Conservation (phyloP, 2,329 filamentous ascomycete genomes). For the Verticillium klebahnii region DNA sequence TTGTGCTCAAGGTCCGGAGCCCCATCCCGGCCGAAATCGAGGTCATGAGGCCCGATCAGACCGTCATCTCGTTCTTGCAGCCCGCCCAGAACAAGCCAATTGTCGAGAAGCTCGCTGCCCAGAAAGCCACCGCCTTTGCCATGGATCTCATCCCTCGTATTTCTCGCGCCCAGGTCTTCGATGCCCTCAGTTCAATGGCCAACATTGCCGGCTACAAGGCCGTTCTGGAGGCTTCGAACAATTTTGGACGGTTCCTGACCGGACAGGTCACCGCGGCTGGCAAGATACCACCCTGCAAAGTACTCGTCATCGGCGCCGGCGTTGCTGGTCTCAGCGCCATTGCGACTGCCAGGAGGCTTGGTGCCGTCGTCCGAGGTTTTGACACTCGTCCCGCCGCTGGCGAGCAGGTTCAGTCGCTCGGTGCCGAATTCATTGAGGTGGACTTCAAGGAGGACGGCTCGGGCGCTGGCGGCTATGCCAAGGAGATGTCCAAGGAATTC, state of each 20-base stretch:
- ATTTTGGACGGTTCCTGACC: constrained; percentile 82
- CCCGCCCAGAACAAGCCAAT: constrained; percentile 74
- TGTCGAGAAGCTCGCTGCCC: constrained; percentile 66
- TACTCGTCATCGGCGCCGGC: constrained; percentile 84
- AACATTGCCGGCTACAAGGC: constrained; percentile 94
- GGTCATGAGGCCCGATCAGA: constrained; percentile 63
- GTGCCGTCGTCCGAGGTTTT: constrained; percentile 85
- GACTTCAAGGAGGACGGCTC: constrained; percentile 79
- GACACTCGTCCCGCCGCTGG: constrained; percentile 85
- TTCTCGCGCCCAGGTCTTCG: constrained; percentile 82
- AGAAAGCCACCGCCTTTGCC: constrained; percentile 72
- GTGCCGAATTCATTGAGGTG: constrained; percentile 86
- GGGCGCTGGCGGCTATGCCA: constrained; percentile 82
- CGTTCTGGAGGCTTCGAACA: constrained; percentile 82
- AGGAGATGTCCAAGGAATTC: constrained; percentile 92
- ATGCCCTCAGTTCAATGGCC: constrained; percentile 87
- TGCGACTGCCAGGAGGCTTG: constrained; percentile 78
- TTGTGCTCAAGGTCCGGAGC: constrained; percentile 78
- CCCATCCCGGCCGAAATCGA: constrained; percentile 68
- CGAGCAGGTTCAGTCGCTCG: constrained; percentile 86
- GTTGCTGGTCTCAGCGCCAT: constrained; percentile 88
- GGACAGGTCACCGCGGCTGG: constrained; percentile 88
- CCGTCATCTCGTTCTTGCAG: constrained; percentile 78
- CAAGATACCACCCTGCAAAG: constrained; percentile 85
- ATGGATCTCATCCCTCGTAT: constrained; percentile 94